phyloP scores from a whole-genome alignment of 2,329 filamentous ascomycete species.

The Exophiala phaeomuriformis region DNA sequence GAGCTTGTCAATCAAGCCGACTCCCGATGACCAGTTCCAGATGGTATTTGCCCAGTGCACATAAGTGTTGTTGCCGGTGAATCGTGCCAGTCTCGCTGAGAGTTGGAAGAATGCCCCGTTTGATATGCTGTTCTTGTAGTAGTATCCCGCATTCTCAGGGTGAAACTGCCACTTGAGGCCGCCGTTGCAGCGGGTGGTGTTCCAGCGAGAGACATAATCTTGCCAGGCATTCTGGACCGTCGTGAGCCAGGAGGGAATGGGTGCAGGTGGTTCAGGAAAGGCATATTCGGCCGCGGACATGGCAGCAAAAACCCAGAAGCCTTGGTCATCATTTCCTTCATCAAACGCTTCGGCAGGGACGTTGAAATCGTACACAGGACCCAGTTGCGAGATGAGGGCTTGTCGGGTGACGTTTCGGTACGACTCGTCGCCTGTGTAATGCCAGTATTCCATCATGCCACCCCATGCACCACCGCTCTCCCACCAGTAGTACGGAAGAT shows the following conservation, averaged over 20 bases:
- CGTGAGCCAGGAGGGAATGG: conserved; percentile 34
- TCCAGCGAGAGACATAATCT: conserved; percentile 62
- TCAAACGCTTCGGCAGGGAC: conserved; percentile 36
- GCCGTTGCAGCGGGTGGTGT: conserved; percentile 57
- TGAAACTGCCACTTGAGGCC: conserved; percentile 80
- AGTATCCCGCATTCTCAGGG: conserved; percentile 65
- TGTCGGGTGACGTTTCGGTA: conserved; percentile 56
- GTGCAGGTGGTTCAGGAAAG: conserved; percentile 51
- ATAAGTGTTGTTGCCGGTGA: conserved; percentile 59
- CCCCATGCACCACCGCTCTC: conserved; percentile 59
- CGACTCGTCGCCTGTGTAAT: conserved; percentile 54
- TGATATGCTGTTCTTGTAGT: conserved; percentile 63
- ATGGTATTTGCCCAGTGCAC: conserved; percentile 53
- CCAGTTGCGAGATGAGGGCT: conserved; percentile 55
- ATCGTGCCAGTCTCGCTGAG: conserved; percentile 63
- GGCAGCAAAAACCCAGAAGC: conserved; percentile 62
- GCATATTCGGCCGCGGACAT: conserved; percentile 60
- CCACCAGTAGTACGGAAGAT: conserved; percentile 64
- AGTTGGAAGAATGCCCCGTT: conserved; percentile 82
- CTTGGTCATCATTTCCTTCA: conserved; percentile 60
- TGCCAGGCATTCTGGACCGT: conserved; percentile 67
- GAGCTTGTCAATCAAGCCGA: conserved; percentile 54
- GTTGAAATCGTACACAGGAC: conserved; percentile 55
- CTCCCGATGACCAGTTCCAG: conserved; percentile 54
- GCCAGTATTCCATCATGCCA: conserved; percentile 62